phyloP scores from a whole-genome alignment of 2,329 filamentous ascomycete species.

The Verticillium zaregamsianum region DNA sequence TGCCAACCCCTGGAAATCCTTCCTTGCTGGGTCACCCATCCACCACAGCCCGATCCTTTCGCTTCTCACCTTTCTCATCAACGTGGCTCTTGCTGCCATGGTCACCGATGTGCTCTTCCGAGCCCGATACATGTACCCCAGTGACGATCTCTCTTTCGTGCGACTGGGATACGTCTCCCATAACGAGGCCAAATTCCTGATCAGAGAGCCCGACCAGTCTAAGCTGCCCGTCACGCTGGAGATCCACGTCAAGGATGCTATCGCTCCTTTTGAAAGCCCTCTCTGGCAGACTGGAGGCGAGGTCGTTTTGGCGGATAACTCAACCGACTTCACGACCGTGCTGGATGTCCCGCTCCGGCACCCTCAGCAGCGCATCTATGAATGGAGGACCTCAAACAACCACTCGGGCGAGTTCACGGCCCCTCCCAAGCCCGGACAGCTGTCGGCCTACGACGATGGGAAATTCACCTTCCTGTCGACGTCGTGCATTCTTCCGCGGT shows the following conservation, averaged over 20 bases:
- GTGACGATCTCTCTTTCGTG: slow-evolving; percentile 76
- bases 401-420: slow-evolving; percentile 78
- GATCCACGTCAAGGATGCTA: slow-evolving; percentile 50
- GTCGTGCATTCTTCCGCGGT: slow-evolving; percentile 86
- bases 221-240: slow-evolving; percentile 74
- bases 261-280: slow-evolving; percentile 48
- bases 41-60: slow-evolving; percentile 65
- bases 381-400: slow-evolving; percentile 84
- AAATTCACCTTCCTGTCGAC: slow-evolving; percentile 88
- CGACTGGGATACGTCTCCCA: slow-evolving; percentile 84
- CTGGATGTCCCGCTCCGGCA: slow-evolving; percentile 62
- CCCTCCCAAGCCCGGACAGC: slow-evolving; percentile 65
- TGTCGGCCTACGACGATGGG: slow-evolving; percentile 55
- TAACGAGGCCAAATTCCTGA: slow-evolving; percentile 71
- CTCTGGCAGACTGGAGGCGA: slow-evolving; percentile 65
- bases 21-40: slow-evolving; percentile 74
- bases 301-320: slow-evolving; percentile 62
- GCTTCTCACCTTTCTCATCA: slow-evolving; percentile 65
- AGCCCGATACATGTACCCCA: slow-evolving; percentile 64
- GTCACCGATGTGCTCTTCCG: slow-evolving; percentile 75
- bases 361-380: slow-evolving; percentile 68
- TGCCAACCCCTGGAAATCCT: slow-evolving; percentile 54
- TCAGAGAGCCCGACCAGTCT: slow-evolving; percentile 75
- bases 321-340: slow-evolving; percentile 77
- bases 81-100: slow-evolving; percentile 63